Conservation (phyloP, 192 early-diverging fungal species). For the Coemansia sp. region DNA sequence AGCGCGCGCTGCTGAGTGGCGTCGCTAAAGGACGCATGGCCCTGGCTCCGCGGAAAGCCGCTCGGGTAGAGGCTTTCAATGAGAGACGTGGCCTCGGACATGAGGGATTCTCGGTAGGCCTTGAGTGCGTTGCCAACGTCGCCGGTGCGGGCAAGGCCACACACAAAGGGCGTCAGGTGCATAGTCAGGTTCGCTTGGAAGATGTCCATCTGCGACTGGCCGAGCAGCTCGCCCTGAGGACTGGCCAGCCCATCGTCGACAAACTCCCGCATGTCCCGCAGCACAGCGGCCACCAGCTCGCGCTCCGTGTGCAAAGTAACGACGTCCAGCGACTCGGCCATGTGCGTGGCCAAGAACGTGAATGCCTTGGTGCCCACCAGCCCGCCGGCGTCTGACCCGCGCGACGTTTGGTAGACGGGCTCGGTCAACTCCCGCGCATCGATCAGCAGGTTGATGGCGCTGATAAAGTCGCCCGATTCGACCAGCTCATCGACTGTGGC, state of each 20-base stretch:
- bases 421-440: slow-evolving; percentile 61
- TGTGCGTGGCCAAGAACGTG: slow-evolving; percentile 16
- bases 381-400: background rate
- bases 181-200: slow-evolving; percentile 42
- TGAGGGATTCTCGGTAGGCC: slow-evolving; percentile 67
- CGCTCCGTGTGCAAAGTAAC: slow-evolving; percentile 32
- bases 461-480: slow-evolving; percentile 76
- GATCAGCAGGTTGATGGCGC: slow-evolving; percentile 82
- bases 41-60: slow-evolving; percentile 32
- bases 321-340: slow-evolving; percentile 9
- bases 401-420: slow-evolving; percentile 1
- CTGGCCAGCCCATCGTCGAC: slow-evolving; percentile 42
- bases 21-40: slow-evolving; percentile 29
- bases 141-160: slow-evolving; percentile 73
- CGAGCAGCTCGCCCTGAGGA: slow-evolving; percentile 7
- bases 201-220: slow-evolving; percentile 33
- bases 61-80: slow-evolving; percentile 63
- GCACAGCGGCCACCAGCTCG: slow-evolving; percentile 34
- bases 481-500: slow-evolving; percentile 80
- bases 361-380: slow-evolving; percentile 26
- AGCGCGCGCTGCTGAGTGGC: slow-evolving; percentile 37
- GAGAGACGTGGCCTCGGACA: slow-evolving; percentile 69
- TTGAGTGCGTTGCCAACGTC: slow-evolving; percentile 62
- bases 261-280: slow-evolving; percentile 48
- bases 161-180: slow-evolving; percentile 66